A percentile compares a stretch with the other conserved stretches of the same genome.
Evolutionary conservation across 768 basidiomycete genomes (phyloP).

Genomic region (Suillus subaureus): DNA sequence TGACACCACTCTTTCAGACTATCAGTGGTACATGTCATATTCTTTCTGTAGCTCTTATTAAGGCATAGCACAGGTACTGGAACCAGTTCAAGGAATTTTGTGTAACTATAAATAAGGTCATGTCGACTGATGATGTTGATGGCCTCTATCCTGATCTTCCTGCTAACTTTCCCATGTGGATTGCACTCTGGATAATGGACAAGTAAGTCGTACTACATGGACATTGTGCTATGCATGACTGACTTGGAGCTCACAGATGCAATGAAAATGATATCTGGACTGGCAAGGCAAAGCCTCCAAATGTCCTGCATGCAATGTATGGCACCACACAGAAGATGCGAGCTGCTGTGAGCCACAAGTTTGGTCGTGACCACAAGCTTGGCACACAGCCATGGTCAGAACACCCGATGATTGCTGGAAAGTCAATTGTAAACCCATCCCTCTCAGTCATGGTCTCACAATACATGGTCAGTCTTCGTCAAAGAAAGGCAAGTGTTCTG

Average conservation of each 20-base stretch:
- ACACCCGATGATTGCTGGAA: constrained; percentile 4
- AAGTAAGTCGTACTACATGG: constrained; percentile 12
- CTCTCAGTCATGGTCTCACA: constrained; percentile 27
- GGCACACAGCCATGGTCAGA: constrained; percentile 20
- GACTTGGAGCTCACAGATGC: background rate
- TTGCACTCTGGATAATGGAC: constrained; percentile 33
- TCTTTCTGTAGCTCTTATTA: background rate
- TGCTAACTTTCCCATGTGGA: constrained; percentile 21
- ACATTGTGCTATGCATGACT: background rate
- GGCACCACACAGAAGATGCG: constrained; percentile 22
- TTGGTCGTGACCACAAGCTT: constrained; percentile 8
- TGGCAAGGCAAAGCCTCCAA: constrained; percentile 7
- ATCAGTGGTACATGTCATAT: no score
- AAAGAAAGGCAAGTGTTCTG: constrained; percentile 22
- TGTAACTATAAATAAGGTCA: background rate
- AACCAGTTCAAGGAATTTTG: constrained; percentile 22
- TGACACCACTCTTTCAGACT: no score
- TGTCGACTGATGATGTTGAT: constrained; percentile 17
- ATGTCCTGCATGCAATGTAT: background rate
- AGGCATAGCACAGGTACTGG: constrained; percentile 13
- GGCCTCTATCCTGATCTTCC: constrained; percentile 18
- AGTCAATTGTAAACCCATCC: constrained; percentile 27
- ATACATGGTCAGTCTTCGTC: constrained; percentile 32
- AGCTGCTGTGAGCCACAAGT: constrained; percentile 24
- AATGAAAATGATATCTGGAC: constrained; percentile 19